Evolutionary conservation across 805 yeast genomes (phyloP).

Genomic region (Kuraishia capsulata): DNA sequence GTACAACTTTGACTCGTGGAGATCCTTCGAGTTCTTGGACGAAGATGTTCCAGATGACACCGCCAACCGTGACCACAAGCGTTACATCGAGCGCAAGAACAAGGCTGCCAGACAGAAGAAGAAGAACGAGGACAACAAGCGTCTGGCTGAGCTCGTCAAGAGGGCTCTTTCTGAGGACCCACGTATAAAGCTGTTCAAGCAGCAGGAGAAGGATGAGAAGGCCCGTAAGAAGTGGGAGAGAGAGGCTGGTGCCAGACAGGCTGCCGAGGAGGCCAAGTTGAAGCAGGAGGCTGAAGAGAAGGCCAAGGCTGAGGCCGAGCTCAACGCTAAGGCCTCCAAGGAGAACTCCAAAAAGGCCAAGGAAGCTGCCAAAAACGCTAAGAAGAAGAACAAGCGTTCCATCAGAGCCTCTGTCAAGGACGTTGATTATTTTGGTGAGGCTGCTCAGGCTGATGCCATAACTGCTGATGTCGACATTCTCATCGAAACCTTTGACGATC

Average conservation of each 20-base stretch:
- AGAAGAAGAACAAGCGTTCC: conserved; percentile 65
- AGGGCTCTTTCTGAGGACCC: conserved; percentile 89
- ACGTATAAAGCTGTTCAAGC: conserved; percentile 88
- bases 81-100: conserved; percentile 96
- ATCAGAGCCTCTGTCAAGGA: conserved; percentile 80
- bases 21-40: conserved; percentile 94
- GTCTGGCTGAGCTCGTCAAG: conserved; percentile 78
- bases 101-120: conserved; percentile 93
- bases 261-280: conserved; percentile 84
- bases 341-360: conserved; percentile 69
- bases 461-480: conserved; percentile 76
- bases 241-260: conserved; percentile 95
- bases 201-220: conserved; percentile 89
- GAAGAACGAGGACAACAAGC: conserved; percentile 94
- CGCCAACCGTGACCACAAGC: conserved; percentile 98
- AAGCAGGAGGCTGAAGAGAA: conserved; percentile 84
- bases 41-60: conserved; percentile 99
- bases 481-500: conserved; percentile 74
- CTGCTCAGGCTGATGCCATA: conserved; percentile 52
- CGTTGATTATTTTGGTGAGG: conserved; percentile 76
- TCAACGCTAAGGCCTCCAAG: conserved; percentile 51
- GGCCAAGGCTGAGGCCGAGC: conserved; percentile 70
- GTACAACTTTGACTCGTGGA: conserved; percentile 95
- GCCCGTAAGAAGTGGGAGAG: conserved; percentile 95
- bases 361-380: conserved; percentile 95